Percentiles rank a stretch among this genome's conserved stretches.
These are phyloP conservation scores for Lipomyces spencermartinsiae DNA, from an alignment of 805 yeast species.

Conservation along the genomic window DNA sequence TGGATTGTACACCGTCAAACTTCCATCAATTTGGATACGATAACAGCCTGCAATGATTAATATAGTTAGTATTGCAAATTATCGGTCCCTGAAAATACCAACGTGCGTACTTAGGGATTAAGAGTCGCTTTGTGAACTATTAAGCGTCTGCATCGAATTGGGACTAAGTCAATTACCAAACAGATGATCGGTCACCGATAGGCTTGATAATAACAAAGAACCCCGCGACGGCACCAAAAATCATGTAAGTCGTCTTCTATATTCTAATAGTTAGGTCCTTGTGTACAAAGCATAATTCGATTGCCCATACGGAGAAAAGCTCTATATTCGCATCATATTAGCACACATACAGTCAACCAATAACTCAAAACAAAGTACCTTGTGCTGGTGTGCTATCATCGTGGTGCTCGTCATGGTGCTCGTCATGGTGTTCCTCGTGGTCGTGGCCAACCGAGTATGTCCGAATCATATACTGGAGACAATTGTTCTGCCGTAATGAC, in stretches of 20 bases:
- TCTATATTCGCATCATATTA: slow-evolving; percentile 1
- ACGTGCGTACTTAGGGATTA: not conserved
- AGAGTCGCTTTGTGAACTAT: no score
- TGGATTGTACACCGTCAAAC: not conserved
- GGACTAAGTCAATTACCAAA: not conserved
- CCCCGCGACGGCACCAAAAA: slow-evolving; percentile 10
- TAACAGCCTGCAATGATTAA: not conserved
- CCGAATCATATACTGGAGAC: slow-evolving; percentile 15
- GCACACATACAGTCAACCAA: not conserved
- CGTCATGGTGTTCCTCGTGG: slow-evolving; percentile 12
- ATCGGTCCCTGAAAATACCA: not conserved
- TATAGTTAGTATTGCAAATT: not conserved
- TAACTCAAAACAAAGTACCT: slow-evolving; percentile 5
- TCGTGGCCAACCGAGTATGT: slow-evolving; percentile 24
- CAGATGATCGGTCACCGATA: slow-evolving; percentile 1
- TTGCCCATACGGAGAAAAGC: slow-evolving; percentile 11
- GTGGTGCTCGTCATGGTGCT: slow-evolving; percentile 21
- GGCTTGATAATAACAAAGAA: slow-evolving; percentile 8
- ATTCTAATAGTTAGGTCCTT: not conserved
- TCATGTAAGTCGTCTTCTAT: slow-evolving; percentile 4
- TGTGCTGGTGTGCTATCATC: slow-evolving; percentile 21
- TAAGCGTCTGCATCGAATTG: not conserved
- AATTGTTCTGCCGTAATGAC: not conserved
- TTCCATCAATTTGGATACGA: not conserved
- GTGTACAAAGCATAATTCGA: not conserved